These are phyloP conservation scores for Corinectria fuckeliana DNA, from an alignment of 2,329 filamentous ascomycete species.

Conservation along the genomic window DNA sequence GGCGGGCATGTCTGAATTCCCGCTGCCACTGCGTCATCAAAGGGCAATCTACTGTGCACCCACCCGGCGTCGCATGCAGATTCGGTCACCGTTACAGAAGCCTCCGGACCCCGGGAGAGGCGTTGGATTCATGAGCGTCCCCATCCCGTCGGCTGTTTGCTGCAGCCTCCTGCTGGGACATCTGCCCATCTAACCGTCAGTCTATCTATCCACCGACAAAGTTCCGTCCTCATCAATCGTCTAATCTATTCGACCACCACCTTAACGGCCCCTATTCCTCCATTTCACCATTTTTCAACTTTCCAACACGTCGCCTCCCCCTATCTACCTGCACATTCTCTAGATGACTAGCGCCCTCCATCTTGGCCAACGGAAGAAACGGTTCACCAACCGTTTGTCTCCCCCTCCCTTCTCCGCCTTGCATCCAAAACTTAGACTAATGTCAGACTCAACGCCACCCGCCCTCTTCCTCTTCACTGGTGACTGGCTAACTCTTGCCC, in stretches of 20 bases:
- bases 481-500: not conserved
- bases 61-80: constrained; percentile 10
- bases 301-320: constrained; percentile 5
- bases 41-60: not conserved
- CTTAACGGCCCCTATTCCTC: not conserved
- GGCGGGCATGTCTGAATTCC: not conserved
- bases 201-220: constrained; percentile 23
- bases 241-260: constrained; percentile 6
- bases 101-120: constrained; percentile 16
- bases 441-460: constrained; percentile 14
- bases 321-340: not conserved
- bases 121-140: constrained; percentile 10
- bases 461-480: constrained; percentile 17
- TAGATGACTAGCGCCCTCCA: constrained; percentile 4
- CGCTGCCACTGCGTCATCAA: constrained; percentile 14
- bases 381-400: constrained; percentile 11
- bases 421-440: constrained; percentile 19
- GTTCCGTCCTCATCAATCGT: constrained; percentile 11
- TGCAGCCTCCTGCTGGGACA: constrained; percentile 24
- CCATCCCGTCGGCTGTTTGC: constrained; percentile 19
- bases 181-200: constrained; percentile 9
- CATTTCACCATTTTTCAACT: not conserved
- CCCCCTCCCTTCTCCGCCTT: constrained; percentile 4
- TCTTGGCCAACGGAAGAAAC: not conserved
- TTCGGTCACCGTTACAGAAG: constrained; percentile 4